These are phyloP conservation scores for Cyclotella choctawhatcheeana DNA, from an alignment of 108 stramenopile species.

Conservation along the genomic window DNA sequence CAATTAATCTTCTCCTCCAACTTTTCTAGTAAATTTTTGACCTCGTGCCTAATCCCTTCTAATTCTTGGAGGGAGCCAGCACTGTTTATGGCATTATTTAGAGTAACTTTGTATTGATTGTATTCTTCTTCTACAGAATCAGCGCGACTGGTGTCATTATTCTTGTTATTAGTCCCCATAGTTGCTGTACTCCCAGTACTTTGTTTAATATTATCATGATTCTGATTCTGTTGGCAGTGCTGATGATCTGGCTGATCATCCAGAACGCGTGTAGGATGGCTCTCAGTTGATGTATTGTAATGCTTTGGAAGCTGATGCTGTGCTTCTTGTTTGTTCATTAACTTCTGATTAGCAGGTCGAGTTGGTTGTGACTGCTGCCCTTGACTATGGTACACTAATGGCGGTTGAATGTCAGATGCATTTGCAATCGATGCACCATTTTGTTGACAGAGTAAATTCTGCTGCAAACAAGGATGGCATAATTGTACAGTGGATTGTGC, in stretches of 20 bases:
- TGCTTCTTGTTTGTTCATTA: neutral
- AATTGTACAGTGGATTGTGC: too few relatives aligned
- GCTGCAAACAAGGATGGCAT: too few relatives aligned
- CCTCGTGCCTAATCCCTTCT: neutral
- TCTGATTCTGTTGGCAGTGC: neutral
- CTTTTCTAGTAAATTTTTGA: constrained; percentile 8
- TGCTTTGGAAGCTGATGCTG: neutral
- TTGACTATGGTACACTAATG: neutral
- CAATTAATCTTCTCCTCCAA: constrained; percentile 13
- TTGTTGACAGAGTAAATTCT: neutral
- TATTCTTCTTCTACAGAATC: neutral
- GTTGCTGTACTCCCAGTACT: too few relatives aligned
- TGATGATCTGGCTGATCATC: neutral
- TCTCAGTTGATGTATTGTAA: neutral
- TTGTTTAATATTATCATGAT: too few relatives aligned
- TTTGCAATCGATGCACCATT: neutral
- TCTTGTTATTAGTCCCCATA: too few relatives aligned
- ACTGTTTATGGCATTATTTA: constrained; percentile 6
- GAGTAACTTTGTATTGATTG: neutral
- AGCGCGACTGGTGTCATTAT: neutral
- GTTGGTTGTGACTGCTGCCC: neutral
- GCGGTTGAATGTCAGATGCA: constrained; percentile 2
- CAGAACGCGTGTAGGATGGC: neutral
- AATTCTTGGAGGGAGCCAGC: constrained; percentile 11
- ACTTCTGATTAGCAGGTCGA: neutral